Percentiles rank a stretch among this genome's conserved stretches.
phyloP scores from a whole-genome alignment of 164 flowering plant genomes.

The Annona squamosa region DNA sequence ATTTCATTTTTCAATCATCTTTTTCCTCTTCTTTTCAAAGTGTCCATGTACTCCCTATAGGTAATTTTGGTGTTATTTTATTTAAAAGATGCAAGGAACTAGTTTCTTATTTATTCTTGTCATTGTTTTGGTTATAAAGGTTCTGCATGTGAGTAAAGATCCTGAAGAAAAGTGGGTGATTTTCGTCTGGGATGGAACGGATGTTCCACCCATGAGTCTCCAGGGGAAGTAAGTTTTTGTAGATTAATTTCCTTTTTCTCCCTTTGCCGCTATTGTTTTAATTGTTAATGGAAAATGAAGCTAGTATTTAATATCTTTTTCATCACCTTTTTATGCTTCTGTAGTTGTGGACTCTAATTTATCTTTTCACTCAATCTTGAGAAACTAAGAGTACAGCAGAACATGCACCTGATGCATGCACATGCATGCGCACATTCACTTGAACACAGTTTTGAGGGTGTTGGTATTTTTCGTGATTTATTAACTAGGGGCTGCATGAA shows the following conservation, averaged over 20 bases:
- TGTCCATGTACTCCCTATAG: background rate
- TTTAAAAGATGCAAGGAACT: background rate
- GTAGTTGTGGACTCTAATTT: too few species aligned
- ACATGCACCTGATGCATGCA: background rate
- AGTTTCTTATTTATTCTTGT: constrained; percentile 1
- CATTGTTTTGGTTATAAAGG: constrained; percentile 24
- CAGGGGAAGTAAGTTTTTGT: constrained; percentile 34
- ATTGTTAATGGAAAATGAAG: background rate
- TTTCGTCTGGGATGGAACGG: constrained; percentile 93
- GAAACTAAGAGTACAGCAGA: too few species aligned
- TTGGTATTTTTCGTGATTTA: too few species aligned
- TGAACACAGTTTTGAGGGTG: too few species aligned
- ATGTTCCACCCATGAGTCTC: constrained; percentile 46
- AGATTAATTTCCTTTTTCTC: background rate
- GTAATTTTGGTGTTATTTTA: background rate
- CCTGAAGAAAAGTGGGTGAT: constrained; percentile 38
- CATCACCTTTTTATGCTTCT: too few species aligned
- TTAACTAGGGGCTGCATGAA: too few species aligned
- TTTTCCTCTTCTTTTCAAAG: too few species aligned
- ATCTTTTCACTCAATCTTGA: too few species aligned
- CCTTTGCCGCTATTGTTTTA: background rate
- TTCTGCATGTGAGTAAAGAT: constrained; percentile 53
- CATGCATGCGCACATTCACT: background rate
- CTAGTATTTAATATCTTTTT: background rate
- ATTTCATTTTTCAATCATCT: too few species aligned